These are phyloP conservation scores for Pleodorina starrii DNA, from an alignment of 139 green algal species.

Conservation along the genomic window DNA sequence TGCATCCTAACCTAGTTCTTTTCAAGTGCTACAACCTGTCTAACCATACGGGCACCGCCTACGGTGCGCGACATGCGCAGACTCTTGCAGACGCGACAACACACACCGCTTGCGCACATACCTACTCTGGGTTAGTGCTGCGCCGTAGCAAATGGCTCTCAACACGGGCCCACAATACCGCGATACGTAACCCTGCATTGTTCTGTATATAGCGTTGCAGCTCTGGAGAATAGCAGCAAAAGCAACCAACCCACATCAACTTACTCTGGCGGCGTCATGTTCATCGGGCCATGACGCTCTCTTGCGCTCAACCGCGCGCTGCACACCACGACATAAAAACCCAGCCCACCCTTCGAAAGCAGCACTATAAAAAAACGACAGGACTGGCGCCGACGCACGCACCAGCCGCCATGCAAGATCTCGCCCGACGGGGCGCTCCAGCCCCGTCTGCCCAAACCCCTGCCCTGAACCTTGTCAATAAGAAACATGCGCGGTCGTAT, in stretches of 20 bases:
- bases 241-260: conserved; percentile 15
- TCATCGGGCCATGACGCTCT: neutral
- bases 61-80: neutral
- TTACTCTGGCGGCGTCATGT: neutral
- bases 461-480: too few relatives aligned
- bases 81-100: conserved; percentile 1
- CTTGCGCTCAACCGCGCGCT: neutral
- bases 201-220: conserved; percentile 38
- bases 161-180: neutral
- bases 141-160: conserved; percentile 1
- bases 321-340: neutral
- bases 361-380: too few relatives aligned
- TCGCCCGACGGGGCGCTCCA: neutral
- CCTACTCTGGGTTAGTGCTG: neutral
- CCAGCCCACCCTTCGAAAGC: neutral
- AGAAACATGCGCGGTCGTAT: too few relatives aligned
- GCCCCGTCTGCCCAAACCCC: neutral
- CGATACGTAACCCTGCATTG: conserved; percentile 19
- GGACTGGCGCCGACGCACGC: too few relatives aligned
- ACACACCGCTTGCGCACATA: neutral
- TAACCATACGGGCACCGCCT: neutral
- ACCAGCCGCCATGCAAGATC: neutral
- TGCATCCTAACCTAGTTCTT: conserved; percentile 10
- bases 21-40: neutral
- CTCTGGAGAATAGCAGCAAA: conserved; percentile 15